A percentile compares a stretch with the other conserved stretches of the same genome.
Evolutionary conservation across 768 basidiomycete species (phyloP).

Genomic region (Kockovaella imperatae): DNA sequence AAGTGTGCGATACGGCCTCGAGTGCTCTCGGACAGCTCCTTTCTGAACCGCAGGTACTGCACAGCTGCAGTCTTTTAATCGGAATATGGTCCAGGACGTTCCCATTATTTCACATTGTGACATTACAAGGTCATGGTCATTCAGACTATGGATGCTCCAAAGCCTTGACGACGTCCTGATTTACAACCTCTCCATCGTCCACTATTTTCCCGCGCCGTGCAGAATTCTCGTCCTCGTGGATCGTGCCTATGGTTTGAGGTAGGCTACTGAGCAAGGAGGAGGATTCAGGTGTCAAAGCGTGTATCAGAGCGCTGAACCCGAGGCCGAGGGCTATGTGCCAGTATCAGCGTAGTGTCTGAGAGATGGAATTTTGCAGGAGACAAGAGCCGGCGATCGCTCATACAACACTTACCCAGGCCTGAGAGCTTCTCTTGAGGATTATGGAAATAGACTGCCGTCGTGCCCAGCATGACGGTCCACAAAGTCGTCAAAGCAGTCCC

Average conservation of each 20-base stretch:
- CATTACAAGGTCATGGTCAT: too few species aligned
- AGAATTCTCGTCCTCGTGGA: constrained; percentile 23
- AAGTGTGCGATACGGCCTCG: too few species aligned
- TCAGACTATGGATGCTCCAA: too few species aligned
- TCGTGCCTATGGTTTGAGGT: neutral
- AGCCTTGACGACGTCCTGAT: too few species aligned
- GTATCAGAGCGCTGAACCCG: constrained; percentile 4
- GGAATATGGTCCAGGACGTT: too few species aligned
- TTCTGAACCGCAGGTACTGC: too few species aligned
- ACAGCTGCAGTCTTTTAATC: too few species aligned
- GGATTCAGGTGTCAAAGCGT: constrained; percentile 5
- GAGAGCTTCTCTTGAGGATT: constrained; percentile 76
- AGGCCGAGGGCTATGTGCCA: constrained; percentile 21
- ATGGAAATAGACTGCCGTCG: constrained; percentile 88
- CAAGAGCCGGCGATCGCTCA: too few species aligned
- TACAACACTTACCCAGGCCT: constrained; percentile 61
- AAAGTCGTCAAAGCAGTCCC: constrained; percentile 47
- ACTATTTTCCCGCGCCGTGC: constrained; percentile 25
- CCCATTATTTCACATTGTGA: too few species aligned
- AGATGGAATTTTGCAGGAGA: neutral
- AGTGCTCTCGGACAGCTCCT: too few species aligned
- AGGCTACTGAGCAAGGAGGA: neutral
- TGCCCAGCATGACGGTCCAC: constrained; percentile 67
- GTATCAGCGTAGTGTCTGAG: neutral
- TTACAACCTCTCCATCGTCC: constrained; percentile 26